Evolutionary conservation across 140 eudicot genomes (phyloP), one percentile per base, ranked within the genome.

Genomic region (Anethum foeniculum): DNA sequence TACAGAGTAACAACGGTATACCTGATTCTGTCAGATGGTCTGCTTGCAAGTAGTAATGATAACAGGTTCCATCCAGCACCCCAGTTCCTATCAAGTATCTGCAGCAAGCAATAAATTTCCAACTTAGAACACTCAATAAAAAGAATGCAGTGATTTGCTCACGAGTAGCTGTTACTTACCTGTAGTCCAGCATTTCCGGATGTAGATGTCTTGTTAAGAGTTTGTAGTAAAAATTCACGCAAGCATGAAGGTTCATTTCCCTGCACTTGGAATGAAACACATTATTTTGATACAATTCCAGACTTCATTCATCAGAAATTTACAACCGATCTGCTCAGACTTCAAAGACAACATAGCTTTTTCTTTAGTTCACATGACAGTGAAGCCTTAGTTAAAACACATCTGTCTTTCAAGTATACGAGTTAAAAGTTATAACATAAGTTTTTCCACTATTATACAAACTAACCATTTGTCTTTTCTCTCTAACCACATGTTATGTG

Each of bases 51-150:
- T 78, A 96, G 92, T 71, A 93, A 80, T 11, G 98, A 86, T 62
- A 96, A 88, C 71, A 96, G 89, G 81, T 96, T 89, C 99, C 99
- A 96, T 77, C 99, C 99, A 36, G 98, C 97, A 87, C 99, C 99
- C 99, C 94, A 96, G 86, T 91, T 93, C 82, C 99, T 90, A 88
- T 96, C 99, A 82, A 96, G 94, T 77, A 96, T 96, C 99, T 96
- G 88, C 84, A 90, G 72, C 58, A 60, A 80, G 75, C 27, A 83
- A 72, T 78, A 44, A 34, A 47, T 39, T 82, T 34, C 77, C 69
- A 71, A 49, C 47, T 82, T 13, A 78, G 27, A 25, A 48, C 78
- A 82, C 39, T 11, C 10, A 12, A 43, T 13, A 2, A 2, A 51
- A 36, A 39, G 68, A 39, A 58, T 73, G 80, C 60, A 72, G 79